Evolutionary conservation across 305 asterid species (phyloP).

Genomic region (Ajuga reptans): DNA sequence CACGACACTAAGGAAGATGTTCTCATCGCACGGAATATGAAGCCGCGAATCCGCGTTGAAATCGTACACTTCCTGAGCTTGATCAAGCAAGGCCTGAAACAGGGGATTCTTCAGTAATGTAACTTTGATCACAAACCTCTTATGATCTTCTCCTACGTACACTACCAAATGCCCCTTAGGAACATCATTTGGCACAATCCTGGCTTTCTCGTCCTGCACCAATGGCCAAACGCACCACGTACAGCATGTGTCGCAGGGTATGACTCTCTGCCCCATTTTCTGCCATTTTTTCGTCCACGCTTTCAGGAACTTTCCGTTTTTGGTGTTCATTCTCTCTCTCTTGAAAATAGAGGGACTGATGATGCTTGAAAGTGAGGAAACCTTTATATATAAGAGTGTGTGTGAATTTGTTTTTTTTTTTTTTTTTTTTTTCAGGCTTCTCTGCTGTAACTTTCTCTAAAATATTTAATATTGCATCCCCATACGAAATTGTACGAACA

Average conservation of each 20-base stretch:
- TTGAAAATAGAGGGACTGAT: conserved; percentile 15
- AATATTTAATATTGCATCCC: conserved; percentile 20
- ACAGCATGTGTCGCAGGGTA: conserved; percentile 42
- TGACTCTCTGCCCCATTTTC: conserved; percentile 30
- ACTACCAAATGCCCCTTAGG: conserved; percentile 89
- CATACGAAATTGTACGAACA: conserved; percentile 68
- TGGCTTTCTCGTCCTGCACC: conserved; percentile 38
- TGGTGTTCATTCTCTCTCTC: conserved; percentile 22
- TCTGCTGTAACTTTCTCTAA: conserved; percentile 35
- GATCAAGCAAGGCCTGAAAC: conserved; percentile 72
- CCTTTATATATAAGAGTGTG: conserved; percentile 47
- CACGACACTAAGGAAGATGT: conserved; percentile 56
- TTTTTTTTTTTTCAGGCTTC: too few relatives aligned
- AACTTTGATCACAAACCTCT: conserved; percentile 72
- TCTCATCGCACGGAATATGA: conserved; percentile 78
- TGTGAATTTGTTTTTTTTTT: too few relatives aligned
- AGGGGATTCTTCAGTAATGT: conserved; percentile 64
- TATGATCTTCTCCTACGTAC: conserved; percentile 66
- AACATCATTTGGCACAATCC: conserved; percentile 64
- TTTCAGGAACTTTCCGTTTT: conserved; percentile 36
- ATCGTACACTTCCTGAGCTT: conserved; percentile 69
- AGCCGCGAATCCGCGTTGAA: conserved; percentile 54
- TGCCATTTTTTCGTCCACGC: conserved; percentile 48
- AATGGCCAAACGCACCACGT: conserved; percentile 40
- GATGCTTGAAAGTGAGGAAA: conserved; percentile 30